phyloP scores from a whole-genome alignment of 768 basidiomycete genomes.

The Russula sp. region DNA sequence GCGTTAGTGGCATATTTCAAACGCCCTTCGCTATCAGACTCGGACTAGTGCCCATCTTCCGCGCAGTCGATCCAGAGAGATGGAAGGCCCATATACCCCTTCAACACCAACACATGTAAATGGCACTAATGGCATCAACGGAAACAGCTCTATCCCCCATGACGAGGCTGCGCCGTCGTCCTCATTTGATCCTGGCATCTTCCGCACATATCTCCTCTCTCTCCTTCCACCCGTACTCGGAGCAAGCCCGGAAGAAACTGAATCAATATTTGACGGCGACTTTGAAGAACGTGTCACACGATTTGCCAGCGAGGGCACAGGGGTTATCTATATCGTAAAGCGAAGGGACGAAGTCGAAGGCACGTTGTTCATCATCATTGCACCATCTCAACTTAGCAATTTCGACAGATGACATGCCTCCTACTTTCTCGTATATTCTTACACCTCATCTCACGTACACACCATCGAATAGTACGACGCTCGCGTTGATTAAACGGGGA shows the following conservation, averaged over 20 bases:
- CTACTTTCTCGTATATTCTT: conserved; percentile 60
- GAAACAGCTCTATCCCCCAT: conserved; percentile 21
- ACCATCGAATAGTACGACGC: conserved; percentile 70
- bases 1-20: neutral
- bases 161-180: conserved; percentile 36
- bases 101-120: conserved; percentile 20
- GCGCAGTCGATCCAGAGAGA: conserved; percentile 9
- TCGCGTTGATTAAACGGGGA: conserved; percentile 92
- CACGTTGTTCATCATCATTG: conserved; percentile 30
- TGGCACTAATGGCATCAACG: conserved; percentile 22
- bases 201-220: conserved; percentile 62
- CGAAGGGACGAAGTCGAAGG: conserved; percentile 69
- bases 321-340: conserved; percentile 80
- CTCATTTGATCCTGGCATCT: conserved; percentile 62
- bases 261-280: conserved; percentile 60
- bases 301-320: conserved; percentile 71
- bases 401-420: conserved; percentile 54
- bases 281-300: conserved; percentile 71
- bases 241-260: conserved; percentile 58
- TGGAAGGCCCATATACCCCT: conserved; percentile 25
- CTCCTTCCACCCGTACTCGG: conserved; percentile 80
- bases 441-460: conserved; percentile 76
- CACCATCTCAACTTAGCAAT: conserved; percentile 2
- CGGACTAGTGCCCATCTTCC: conserved; percentile 10
- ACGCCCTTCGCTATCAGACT: neutral